Evolutionary conservation across 2,329 filamentous ascomycete genomes (phyloP), one percentile per base, ranked within the genome.

Genomic region (Trichoderma semiorbis): DNA sequence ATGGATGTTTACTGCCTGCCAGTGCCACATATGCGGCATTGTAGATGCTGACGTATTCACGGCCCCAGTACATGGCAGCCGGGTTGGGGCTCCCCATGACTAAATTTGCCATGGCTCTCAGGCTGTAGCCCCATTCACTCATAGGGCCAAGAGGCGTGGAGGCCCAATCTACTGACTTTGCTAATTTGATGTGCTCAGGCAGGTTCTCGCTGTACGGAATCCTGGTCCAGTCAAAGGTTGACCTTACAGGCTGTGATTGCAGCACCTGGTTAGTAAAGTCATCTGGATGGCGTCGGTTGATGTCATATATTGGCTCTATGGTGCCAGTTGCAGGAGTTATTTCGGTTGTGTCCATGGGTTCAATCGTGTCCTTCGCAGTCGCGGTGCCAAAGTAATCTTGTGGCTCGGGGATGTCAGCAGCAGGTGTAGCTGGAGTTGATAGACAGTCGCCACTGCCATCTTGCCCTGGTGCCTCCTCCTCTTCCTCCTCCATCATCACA

Each of bases 151-250:
- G 83, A 5, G 90, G 83, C 1, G 93, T 96, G 0, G 87, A 83
- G 2, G 87, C 87, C 93, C 93, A 97, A 78, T 95, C 90, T 43
- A 91, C 80, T 50, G 88, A 89, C 47, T 92, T 88, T 21, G 91
- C 91, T 75, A 95, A 93, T 69, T 86, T 88, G 61, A 95, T 91
- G 78, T 96, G 93, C 10, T 85, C 82, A 2, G 92, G 91, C 53
- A 95, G 84, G 30, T 85, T 86, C 16, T 89, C 83, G 5, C 88
- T 88, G 14, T 91, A 66, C 1, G 91, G 88, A 63, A 95, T 85
- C 69, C 89, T 87, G 5, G 93, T 96, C 93, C 93, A 96, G 80
- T 97, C 93, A 78, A 95, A 95, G 36, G 89, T 92, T 14, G 87
- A 84, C 75, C 77, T 79, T 28, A 78, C 72, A 18, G 80, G 77